These are phyloP conservation scores for Boeremia exigua DNA, from an alignment of 2,329 filamentous ascomycete species.

Conservation along the genomic window DNA sequence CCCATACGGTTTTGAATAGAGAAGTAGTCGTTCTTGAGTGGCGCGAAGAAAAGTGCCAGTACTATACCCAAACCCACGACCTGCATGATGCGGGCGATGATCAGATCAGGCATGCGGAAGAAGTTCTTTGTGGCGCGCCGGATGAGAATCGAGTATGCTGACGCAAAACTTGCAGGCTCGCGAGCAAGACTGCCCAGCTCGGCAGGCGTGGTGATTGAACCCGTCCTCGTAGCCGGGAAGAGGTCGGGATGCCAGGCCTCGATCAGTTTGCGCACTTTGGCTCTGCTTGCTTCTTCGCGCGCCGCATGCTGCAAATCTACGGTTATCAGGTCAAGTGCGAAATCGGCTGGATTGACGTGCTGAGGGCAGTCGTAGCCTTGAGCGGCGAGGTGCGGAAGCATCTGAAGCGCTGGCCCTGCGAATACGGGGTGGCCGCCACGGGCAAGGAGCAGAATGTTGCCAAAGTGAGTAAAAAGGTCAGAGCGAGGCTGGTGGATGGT, in stretches of 20 bases:
- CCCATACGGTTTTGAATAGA: slow-evolving; percentile 76
- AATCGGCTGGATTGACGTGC: slow-evolving; percentile 78
- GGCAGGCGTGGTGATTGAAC: slow-evolving; percentile 67
- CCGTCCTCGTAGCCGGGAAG: slow-evolving; percentile 31
- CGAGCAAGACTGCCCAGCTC: slow-evolving; percentile 73
- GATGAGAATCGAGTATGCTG: slow-evolving; percentile 71
- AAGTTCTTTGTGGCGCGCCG: slow-evolving; percentile 71
- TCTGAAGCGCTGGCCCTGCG: slow-evolving; percentile 65
- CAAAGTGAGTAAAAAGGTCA: slow-evolving; percentile 74
- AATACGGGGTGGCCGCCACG: slow-evolving; percentile 73
- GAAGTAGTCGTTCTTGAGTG: slow-evolving; percentile 71
- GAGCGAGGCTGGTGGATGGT: slow-evolving; percentile 80
- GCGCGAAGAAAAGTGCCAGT: slow-evolving; percentile 65
- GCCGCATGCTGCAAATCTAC: slow-evolving; percentile 72
- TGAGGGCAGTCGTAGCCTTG: slow-evolving; percentile 70
- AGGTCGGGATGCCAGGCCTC: slow-evolving; percentile 59
- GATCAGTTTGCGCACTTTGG: slow-evolving; percentile 67
- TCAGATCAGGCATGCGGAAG: slow-evolving; percentile 47
- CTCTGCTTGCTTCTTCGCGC: slow-evolving; percentile 67
- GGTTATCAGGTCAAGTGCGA: slow-evolving; percentile 77
- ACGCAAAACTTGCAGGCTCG: slow-evolving; percentile 65
- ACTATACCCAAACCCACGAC: slow-evolving; percentile 47
- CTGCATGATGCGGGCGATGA: slow-evolving; percentile 48
- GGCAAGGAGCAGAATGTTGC: slow-evolving; percentile 73
- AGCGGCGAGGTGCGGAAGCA: slow-evolving; percentile 68